Conservation (phyloP, 1,284 basidiomycete species). For the Dichomitus squalens region DNA sequence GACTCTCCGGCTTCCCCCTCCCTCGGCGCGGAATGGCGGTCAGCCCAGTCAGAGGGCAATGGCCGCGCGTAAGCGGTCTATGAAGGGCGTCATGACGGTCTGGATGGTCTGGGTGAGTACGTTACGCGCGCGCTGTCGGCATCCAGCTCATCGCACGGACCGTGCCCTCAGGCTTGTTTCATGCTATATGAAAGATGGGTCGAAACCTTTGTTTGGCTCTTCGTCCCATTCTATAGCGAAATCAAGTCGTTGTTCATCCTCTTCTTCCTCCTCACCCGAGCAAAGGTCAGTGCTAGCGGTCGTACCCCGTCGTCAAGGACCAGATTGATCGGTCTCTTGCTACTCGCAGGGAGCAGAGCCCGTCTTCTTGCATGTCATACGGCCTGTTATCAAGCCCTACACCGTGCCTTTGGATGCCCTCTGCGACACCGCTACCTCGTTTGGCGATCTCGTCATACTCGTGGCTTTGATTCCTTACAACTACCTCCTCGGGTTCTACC, state of each 20-base stretch:
- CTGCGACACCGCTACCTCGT: constrained; percentile 56
- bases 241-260: constrained; percentile 70
- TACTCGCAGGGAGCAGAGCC: constrained; percentile 72
- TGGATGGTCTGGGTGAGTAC: constrained; percentile 80
- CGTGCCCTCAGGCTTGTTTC: constrained; percentile 51
- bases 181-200: constrained; percentile 63
- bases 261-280: constrained; percentile 73
- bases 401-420: constrained; percentile 58
- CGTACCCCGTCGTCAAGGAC: background rate
- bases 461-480: constrained; percentile 56
- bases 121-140: background rate
- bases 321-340: constrained; percentile 8
- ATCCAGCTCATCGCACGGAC: background rate
- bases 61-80: constrained; percentile 74
- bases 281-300: constrained; percentile 53
- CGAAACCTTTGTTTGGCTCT: constrained; percentile 63
- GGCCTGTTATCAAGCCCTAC: constrained; percentile 72
- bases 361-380: constrained; percentile 72
- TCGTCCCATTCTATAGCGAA: constrained; percentile 80
- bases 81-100: constrained; percentile 80
- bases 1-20: constrained; percentile 66
- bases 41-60: constrained; percentile 65
- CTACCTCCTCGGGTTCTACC: constrained; percentile 47
- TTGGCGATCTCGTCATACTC: constrained; percentile 67
- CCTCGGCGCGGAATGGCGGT: constrained; percentile 60